Conservation (phyloP, 257 asterid species). For the Solanum pennellii region DNA sequence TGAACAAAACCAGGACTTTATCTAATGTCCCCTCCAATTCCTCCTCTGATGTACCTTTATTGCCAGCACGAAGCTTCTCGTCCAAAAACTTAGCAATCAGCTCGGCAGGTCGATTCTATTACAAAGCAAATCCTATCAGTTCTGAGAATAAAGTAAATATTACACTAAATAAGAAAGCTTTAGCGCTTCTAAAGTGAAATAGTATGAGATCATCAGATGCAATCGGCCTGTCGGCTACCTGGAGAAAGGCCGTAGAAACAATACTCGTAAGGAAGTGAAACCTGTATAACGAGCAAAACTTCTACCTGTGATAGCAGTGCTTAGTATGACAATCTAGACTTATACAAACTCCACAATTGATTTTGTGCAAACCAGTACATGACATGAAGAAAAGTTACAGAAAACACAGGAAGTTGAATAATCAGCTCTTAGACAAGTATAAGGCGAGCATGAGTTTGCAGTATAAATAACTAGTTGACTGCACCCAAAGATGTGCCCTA, state of each 20-base stretch:
- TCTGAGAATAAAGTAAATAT: background rate
- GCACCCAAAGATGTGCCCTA: background rate
- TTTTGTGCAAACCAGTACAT: background rate
- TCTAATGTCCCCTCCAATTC: conserved; percentile 97
- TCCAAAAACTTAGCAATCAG: conserved; percentile 92
- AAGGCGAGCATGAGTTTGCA: background rate
- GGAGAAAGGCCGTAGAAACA: background rate
- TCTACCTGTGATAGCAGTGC: background rate
- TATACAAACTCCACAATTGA: background rate
- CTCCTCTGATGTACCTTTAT: conserved; percentile 98
- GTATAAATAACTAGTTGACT: background rate
- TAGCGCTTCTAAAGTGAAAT: background rate
- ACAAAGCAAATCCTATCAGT: background rate
- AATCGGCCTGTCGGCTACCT: background rate
- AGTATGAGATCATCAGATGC: background rate
- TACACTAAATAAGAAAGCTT: background rate
- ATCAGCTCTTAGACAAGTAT: background rate
- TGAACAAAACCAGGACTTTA: conserved; percentile 88
- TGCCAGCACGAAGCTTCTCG: conserved; percentile 97
- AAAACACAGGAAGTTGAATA: background rate
- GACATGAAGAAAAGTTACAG: background rate
- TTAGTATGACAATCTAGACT: background rate
- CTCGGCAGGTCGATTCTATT: conserved; percentile 96
- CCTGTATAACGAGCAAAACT: background rate
- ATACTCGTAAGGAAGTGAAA: background rate